Base-by-base conservation (phyloP, 2,329 filamentous ascomycete species). In the Fusarium heterosporum region DNA sequence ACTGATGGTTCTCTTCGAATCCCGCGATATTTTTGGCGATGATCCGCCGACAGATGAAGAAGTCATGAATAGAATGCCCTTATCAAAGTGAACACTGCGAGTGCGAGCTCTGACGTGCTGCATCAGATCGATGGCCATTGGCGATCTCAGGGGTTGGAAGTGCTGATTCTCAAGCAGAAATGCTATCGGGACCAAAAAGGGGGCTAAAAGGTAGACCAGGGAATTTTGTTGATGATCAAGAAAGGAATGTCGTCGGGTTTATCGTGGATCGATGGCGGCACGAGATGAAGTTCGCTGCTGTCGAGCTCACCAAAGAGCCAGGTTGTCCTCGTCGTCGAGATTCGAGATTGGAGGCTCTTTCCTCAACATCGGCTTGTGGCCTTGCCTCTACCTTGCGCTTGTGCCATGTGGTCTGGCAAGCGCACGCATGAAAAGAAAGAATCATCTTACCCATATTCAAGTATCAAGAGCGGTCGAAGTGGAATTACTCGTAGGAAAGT, bases 41-140 rank as follows among this genome's bases (percentile, higher is more conserved):
- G 51, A 56, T 45, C 68, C 64, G 11, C 48, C 26, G n/a, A 67
- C 57, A 36, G 54, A 14, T 32, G 66, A 55, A 61, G 53, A 65
- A 28, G 62, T 64, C 42, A 51, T 64, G 19, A 55, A 56, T 12
- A 68, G 32, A 4, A 66, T 52, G 6, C 61, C 64, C 58, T 75
- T 78, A 59, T 85, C 82, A 51, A 85, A 76, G 64, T 86, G 83
- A 39, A 84, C 76, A 71, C 83, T 86, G 68, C 80, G 80, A 56
- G 81, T 78, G 57, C 83, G 83, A 59, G 77, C 72, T 69, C 79
- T 83, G 66, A 77, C 77, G 55, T 84, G 79, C 28, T 80, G 74
- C 39, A 79, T 77, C 72, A 83, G 73, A 63, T 82, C 79, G 70
- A 81, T 72, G 17, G 77, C 68, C 80, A 82, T 82, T 71, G 57